Base-by-base conservation (phyloP, 164 flowering plant species). In the Tetracentron sinense region DNA sequence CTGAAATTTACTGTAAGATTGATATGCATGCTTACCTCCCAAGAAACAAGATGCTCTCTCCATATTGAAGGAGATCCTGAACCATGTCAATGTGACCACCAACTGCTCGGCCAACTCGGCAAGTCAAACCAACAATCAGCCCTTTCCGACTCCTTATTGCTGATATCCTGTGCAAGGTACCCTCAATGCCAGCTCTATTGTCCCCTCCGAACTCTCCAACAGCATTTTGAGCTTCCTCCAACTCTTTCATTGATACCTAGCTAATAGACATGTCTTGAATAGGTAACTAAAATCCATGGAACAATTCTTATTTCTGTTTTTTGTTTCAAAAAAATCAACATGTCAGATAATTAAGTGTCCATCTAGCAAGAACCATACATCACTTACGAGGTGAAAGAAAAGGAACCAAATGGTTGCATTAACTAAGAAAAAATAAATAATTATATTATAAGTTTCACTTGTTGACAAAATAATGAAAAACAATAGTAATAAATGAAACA, bases 161-260 rank as follows among this genome's bases (percentile, higher is more conserved):
- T 65, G 89, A 83, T 71, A 88, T 88, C 51, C 90, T 75, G 63
- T 88, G 94, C 73, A 88, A 61, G 35, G 89, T 85, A 38, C 90
- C 89, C 68, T 78, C 85, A 70, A 88, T 85, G 33, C 90, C 90
- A 62, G 87, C 88, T 74, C 90, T 79, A 69, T 85, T 88, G 67
- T 88, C 90, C 56, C 74, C 81, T 26, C 85, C 87, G 74, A 88
- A 81, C 51, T 85, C 81, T 61, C 90, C 90, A 73, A 88, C 72
- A 72, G 83, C 84, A 66, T 69, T 77, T 64, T 80, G 79, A 70
- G 87, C 88, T 69, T 79, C 72, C 70, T 85, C 85, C 72, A 87
- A 69, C 69, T 87, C 93, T 73, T 78, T 29, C 65, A 69, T 35
- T 19, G 88, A 82, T 50, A 87, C 85, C 93, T 85, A 58, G 53